These are phyloP conservation scores for Allium fistulosum DNA, from an alignment of 106 monocot species.

Conservation along the genomic window DNA sequence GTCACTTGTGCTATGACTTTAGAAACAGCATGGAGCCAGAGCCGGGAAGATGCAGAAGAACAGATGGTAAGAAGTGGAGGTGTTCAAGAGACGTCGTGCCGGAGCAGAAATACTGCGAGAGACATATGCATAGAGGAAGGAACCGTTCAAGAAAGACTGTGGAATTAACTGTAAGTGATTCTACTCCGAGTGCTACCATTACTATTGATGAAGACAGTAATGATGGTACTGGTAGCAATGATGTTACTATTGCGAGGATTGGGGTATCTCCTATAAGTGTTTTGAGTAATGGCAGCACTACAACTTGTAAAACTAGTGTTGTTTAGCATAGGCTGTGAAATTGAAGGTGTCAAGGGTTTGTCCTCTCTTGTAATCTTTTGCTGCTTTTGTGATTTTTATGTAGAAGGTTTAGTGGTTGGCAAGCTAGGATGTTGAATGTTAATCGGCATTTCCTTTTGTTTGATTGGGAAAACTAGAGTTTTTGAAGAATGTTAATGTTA, in stretches of 20 bases:
- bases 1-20: conserved; percentile 48
- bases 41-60: conserved; percentile 72
- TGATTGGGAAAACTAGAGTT: no score
- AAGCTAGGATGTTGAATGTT: no score
- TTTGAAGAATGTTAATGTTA: no score
- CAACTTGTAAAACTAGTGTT: conserved; percentile 5
- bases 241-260: neutral
- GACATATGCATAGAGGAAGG: conserved; percentile 78
- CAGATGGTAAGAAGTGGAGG: conserved; percentile 82
- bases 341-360: neutral
- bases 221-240: no score
- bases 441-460: no score
- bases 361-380: neutral
- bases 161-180: conserved; percentile 19
- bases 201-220: neutral
- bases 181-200: neutral
- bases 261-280: conserved; percentile 1
- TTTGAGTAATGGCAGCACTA: neutral
- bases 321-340: neutral
- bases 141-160: conserved; percentile 90
- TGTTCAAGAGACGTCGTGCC: conserved; percentile 64
- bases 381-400: neutral
- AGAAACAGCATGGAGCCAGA: conserved; percentile 73
- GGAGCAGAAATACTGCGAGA: conserved; percentile 84
- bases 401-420: no score